A percentile compares a stretch with the other conserved stretches of the same genome.
Conservation (phyloP, 23 red algal species). For the Gracilaria caudata region DNA sequence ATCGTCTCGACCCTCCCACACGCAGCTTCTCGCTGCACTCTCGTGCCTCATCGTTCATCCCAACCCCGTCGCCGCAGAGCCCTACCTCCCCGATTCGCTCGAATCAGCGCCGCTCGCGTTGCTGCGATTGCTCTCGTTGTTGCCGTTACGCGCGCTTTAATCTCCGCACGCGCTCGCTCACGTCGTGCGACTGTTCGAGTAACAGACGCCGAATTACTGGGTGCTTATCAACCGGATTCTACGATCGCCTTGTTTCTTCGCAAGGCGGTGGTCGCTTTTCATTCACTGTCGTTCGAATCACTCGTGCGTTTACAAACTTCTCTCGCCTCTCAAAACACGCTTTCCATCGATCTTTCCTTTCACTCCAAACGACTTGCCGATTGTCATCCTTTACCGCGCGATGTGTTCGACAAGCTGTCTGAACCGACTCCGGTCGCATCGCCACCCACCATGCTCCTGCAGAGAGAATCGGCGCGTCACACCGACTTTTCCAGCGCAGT, state of each 20-base stretch:
- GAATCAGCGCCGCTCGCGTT: not conserved
- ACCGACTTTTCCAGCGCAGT: slow-evolving; percentile 23
- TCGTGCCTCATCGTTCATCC: not conserved
- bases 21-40: not conserved
- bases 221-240: slow-evolving; percentile 27
- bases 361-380: not conserved
- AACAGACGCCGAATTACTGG: not conserved
- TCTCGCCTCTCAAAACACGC: not conserved
- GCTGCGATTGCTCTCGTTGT: not conserved
- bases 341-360: not conserved
- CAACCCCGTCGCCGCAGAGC: not conserved
- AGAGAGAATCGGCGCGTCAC: slow-evolving; percentile 44
- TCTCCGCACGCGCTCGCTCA: slow-evolving; percentile 8
- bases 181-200: not conserved
- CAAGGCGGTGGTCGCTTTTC: slow-evolving; percentile 58
- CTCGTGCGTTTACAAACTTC: not conserved
- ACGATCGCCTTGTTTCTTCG: slow-evolving; percentile 31
- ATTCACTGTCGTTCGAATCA: slow-evolving; percentile 54
- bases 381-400: not conserved
- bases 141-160: not conserved
- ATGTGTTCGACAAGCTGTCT: not conserved
- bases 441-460: not conserved
- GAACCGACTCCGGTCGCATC: not conserved
- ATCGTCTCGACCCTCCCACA: slow-evolving; percentile 16
- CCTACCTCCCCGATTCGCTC: not conserved